phyloP scores from a whole-genome alignment of 805 yeast species.

The Aciculoconidium aculeatum region DNA sequence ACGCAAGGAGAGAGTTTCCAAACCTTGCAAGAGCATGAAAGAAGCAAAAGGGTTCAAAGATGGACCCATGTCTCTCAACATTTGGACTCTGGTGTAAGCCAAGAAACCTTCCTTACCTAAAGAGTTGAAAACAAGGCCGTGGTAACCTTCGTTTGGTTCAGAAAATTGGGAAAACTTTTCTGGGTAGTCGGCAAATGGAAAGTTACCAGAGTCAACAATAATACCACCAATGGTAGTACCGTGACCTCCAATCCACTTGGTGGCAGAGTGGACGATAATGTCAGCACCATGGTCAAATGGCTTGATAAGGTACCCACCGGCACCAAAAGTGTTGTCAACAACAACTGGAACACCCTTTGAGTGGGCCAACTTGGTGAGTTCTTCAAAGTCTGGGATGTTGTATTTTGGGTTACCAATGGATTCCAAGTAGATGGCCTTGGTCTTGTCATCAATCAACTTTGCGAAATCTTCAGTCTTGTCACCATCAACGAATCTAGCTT shows the following conservation, averaged over 20 bases:
- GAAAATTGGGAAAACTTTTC: slow-evolving; percentile 89
- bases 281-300: slow-evolving; percentile 91
- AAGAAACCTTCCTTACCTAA: slow-evolving; percentile 77
- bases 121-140: slow-evolving; percentile 75
- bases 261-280: slow-evolving; percentile 88
- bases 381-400: slow-evolving; percentile 87
- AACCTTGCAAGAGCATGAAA: slow-evolving; percentile 82
- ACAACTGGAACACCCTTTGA: slow-evolving; percentile 83
- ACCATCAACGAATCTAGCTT: slow-evolving; percentile 78
- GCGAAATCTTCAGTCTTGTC: slow-evolving; percentile 73
- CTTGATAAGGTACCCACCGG: slow-evolving; percentile 82
- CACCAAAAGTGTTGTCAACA: slow-evolving; percentile 95
- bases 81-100: slow-evolving; percentile 74
- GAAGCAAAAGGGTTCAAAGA: slow-evolving; percentile 82
- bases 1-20: slow-evolving; percentile 89
- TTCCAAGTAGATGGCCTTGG: slow-evolving; percentile 87
- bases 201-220: slow-evolving; percentile 83
- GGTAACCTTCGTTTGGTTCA: slow-evolving; percentile 89
- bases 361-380: slow-evolving; percentile 70
- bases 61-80: slow-evolving; percentile 90
- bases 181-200: slow-evolving; percentile 84
- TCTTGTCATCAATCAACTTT: slow-evolving; percentile 68
- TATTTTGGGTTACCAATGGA: slow-evolving; percentile 91
- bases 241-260: slow-evolving; percentile 98
- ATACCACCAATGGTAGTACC: slow-evolving; percentile 94